Evolutionary conservation across 2,329 filamentous ascomycete genomes (phyloP), one percentile per base, ranked within the genome.

Genomic region (Cytospora chrysosperma): DNA sequence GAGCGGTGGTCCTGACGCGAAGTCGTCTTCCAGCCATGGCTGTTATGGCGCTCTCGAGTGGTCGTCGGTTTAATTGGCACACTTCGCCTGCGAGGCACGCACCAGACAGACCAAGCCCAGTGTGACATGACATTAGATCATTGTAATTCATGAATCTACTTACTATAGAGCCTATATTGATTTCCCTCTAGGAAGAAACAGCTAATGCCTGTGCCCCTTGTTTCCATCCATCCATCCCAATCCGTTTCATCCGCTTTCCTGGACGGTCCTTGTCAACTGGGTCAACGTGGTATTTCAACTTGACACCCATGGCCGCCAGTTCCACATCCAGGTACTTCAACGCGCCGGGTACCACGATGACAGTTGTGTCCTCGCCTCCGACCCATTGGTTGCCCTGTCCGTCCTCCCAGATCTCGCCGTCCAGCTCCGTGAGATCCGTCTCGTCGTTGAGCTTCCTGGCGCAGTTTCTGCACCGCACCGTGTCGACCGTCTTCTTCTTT

Each of bases 311-410:
- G 62, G 93, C 93, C 40, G 93, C 92, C 70, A 99, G 80, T 78
- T 99, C 95, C 24, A 97, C 93, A 77, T 99, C 95, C 69, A 99
- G 78, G 79, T 90, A 98, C 78, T 91, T 92, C 75, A 99, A 79
- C 61, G 96, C 95, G 67, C 93, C 94, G 0, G 95, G 95, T 19
- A 99, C 91, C 60, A 93, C 93, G 40, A 99, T 92, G 68, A 95
- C 82, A 4, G 93, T 95, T 4, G 95, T 95, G 73, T 98, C 87
- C 68, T 94, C 91, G 56, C 95, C 95, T 10, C 95, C 95, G 37
- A 92, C 85, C 85, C 90, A 98, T 69, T 90, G 88, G 69, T 86
- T 83, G 1, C 94, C 94, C 69, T 91, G 85, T 0, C 92, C 93
- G 77, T 99, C 95, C 74, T 96, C 93, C 95, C 95, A 99, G 58